Conservation (phyloP, 176 grass and related monocot species). For the Triticum monococcum region DNA sequence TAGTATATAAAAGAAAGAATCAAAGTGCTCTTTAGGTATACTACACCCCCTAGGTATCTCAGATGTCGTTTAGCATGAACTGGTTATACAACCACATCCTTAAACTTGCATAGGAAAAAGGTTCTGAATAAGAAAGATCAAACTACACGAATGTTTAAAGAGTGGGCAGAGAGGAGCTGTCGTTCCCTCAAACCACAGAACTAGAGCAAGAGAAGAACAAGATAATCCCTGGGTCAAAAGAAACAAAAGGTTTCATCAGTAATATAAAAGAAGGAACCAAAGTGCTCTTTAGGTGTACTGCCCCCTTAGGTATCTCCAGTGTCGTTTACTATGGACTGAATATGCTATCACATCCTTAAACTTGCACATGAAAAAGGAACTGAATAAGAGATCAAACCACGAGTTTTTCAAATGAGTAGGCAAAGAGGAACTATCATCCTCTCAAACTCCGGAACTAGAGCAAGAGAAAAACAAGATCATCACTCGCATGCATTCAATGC, state of each 20-base stretch:
- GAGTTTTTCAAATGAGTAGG: slow-evolving; percentile 18
- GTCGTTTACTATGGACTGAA: not conserved
- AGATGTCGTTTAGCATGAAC: not conserved
- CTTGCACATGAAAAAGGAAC: not conserved
- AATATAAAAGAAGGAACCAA: slow-evolving; percentile 5
- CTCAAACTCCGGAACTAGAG: not conserved
- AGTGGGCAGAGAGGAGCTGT: slow-evolving; percentile 25
- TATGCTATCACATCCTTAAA: slow-evolving; percentile 22
- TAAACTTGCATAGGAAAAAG: slow-evolving; percentile 14
- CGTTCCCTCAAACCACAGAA: slow-evolving; percentile 6
- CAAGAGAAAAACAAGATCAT: not conserved
- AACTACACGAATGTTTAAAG: not conserved
- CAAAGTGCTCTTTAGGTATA: slow-evolving; percentile 32
- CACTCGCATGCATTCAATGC: slow-evolving; percentile 21
- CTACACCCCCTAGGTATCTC: not conserved
- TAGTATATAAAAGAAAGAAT: not conserved
- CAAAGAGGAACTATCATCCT: slow-evolving; percentile 22
- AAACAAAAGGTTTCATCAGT: not conserved
- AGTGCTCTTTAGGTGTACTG: slow-evolving; percentile 34
- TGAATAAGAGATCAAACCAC: not conserved
- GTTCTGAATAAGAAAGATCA: not conserved
- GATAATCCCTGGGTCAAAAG: not conserved
- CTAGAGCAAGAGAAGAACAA: not conserved
- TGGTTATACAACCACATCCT: slow-evolving; percentile 7
- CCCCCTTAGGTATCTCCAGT: not conserved